Base-by-base conservation (phyloP, 163 green algal species). In the Volvox carteri region DNA sequence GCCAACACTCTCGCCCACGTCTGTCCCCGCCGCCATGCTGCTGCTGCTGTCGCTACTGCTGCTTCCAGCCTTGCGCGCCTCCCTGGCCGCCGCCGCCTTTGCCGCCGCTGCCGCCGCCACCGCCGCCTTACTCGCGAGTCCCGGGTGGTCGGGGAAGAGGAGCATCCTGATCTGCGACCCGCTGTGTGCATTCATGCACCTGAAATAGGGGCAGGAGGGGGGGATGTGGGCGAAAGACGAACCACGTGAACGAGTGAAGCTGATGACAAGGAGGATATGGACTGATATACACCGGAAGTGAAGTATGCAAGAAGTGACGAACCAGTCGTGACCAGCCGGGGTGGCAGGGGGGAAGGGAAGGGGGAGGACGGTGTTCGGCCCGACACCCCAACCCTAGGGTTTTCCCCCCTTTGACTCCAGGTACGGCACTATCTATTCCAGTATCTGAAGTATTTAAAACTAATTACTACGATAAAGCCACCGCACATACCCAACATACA, bases 131-230 rank as follows among this genome's bases (percentile, higher is more conserved):
- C 60, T 87, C 11, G 67, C 12, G 21, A 37, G 23, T 0, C 85
- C 85, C 8, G 44, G 41, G 85, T 79, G 28, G 68, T 91, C 88
- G 18, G 91, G 91, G 60, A 98, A 99, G 33, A 99, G 90, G 84
- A 99, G 92, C 94, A 98, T 96, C 73, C 93, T 90, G 68, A 99
- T 92, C 93, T 98, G 95, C 25, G 76, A 18, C 9, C 78, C 81
- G 50, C 68, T 90, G 33, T 60, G 33, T 1, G 37, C 41, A 58
- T 93, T 93, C 90, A 93, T 93, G 83, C 68, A 88, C 77, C 78
- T 86, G 54, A 21, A 23, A 54, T 30, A 33, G 72, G 37, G 41
- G 25, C n/a, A 39, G 68, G 30, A 33, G 37, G 68, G 68, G 35
- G n/a, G n/a, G 62, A 42, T n/a, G 62, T n/a, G 62, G 62, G 62